Percentiles rank a stretch among this genome's conserved stretches.
These are phyloP conservation scores for Erodium maritimum DNA, from an alignment of 345 rosid genomes.

Conservation along the genomic window DNA sequence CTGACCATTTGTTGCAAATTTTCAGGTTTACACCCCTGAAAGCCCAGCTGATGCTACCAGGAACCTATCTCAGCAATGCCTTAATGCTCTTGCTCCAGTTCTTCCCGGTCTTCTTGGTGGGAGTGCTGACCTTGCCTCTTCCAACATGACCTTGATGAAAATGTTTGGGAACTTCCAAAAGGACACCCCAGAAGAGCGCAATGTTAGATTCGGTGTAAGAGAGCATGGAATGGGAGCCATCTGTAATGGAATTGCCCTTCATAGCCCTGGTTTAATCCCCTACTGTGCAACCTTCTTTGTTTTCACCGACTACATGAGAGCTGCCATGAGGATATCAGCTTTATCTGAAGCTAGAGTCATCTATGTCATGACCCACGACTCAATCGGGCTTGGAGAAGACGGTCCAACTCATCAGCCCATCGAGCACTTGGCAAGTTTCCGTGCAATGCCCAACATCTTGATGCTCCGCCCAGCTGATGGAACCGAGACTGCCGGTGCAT, in stretches of 20 bases:
- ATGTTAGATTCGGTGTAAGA: slow-evolving; percentile 87
- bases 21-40: slow-evolving; percentile 79
- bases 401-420: slow-evolving; percentile 99
- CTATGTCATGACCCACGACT: slow-evolving; percentile 98
- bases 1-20: slow-evolving; percentile 12
- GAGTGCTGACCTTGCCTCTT: slow-evolving; percentile 97
- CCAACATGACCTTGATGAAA: slow-evolving; percentile 93
- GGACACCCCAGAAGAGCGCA: slow-evolving; percentile 83
- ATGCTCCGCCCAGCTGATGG: slow-evolving; percentile 99
- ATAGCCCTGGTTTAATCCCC: slow-evolving; percentile 84
- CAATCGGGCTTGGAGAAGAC: slow-evolving; percentile 98
- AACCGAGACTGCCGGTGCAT: slow-evolving; percentile 93
- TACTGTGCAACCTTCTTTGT: slow-evolving; percentile 99
- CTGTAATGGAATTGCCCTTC: slow-evolving; percentile 84
- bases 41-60: slow-evolving; percentile 90
- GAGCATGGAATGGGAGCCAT: slow-evolving; percentile 99
- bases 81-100: slow-evolving; percentile 70
- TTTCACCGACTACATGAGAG: slow-evolving; percentile 99
- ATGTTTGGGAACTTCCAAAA: slow-evolving; percentile 85
- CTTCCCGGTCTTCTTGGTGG: slow-evolving; percentile 94
- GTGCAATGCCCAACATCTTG: slow-evolving; percentile 92
- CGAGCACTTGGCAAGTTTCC: slow-evolving; percentile 96
- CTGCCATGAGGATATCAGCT: slow-evolving; percentile 89
- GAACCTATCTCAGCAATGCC: slow-evolving; percentile 79
- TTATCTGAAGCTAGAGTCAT: slow-evolving; percentile 79